Evolutionary conservation across 805 yeast genomes (phyloP).

Genomic region (Kuraishia piskuri): DNA sequence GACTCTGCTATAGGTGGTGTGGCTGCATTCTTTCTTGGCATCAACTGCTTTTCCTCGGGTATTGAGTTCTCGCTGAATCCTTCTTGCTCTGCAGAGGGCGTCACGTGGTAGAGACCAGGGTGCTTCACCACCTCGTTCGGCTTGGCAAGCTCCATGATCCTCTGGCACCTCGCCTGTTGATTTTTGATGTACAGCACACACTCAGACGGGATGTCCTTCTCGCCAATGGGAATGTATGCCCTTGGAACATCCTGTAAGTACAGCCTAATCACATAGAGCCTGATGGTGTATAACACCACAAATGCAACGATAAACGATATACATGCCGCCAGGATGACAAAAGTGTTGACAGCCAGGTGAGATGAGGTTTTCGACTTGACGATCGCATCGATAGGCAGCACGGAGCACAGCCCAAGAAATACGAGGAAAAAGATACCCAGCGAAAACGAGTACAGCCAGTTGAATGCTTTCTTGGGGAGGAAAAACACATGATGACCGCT

Average conservation of each 20-base stretch:
- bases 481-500: not conserved
- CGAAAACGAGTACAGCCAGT: conserved; percentile 39
- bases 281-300: conserved; percentile 41
- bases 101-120: conserved; percentile 33
- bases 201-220: conserved; percentile 47
- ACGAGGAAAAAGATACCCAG: conserved; percentile 29
- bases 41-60: not conserved
- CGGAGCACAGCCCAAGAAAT: conserved; percentile 52
- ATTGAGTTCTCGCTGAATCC: not conserved
- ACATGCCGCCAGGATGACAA: conserved; percentile 69
- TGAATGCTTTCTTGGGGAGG: conserved; percentile 13
- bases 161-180: conserved; percentile 33
- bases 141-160: conserved; percentile 27
- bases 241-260: conserved; percentile 72
- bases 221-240: conserved; percentile 59
- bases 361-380: conserved; percentile 42
- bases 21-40: not conserved
- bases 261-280: conserved; percentile 51
- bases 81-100: conserved; percentile 2
- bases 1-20: not conserved
- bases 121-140: conserved; percentile 38
- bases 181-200: conserved; percentile 29
- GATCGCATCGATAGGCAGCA: conserved; percentile 76
- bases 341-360: conserved; percentile 67
- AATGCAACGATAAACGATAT: conserved; percentile 48